Conservation (phyloP, 2,329 filamentous ascomycete genomes). For the Sarocladiaceae sp. region DNA sequence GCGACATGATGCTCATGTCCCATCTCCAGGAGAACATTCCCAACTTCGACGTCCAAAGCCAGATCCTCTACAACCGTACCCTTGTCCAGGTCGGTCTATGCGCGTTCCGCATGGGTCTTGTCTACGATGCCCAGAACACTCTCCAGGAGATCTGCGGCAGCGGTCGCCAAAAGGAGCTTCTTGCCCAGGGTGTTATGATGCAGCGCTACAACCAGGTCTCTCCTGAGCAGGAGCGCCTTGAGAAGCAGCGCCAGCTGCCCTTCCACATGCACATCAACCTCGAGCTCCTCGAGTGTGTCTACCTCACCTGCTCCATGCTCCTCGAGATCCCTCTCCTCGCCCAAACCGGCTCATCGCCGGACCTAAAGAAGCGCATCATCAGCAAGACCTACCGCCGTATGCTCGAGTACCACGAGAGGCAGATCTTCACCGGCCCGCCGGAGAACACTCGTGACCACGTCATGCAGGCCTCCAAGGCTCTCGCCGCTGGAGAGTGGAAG, state of each 20-base stretch:
- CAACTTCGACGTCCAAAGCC: slow-evolving; percentile 94
- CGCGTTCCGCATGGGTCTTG: slow-evolving; percentile 92
- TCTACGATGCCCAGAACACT: slow-evolving; percentile 97
- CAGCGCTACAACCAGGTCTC: slow-evolving; percentile 95
- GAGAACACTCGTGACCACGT: slow-evolving; percentile 99
- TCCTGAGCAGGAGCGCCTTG: slow-evolving; percentile 93
- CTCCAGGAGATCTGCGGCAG: slow-evolving; percentile 98
- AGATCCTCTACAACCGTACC: slow-evolving; percentile 98
- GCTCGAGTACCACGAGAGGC: slow-evolving; percentile 98
- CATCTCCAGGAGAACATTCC: slow-evolving; percentile 96
- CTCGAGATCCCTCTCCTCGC: slow-evolving; percentile 96
- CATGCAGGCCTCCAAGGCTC: slow-evolving; percentile 97
- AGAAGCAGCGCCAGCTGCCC: slow-evolving; percentile 94
- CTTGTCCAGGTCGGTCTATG: slow-evolving; percentile 97
- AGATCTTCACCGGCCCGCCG: slow-evolving; percentile 96
- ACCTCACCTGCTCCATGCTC: slow-evolving; percentile 98
- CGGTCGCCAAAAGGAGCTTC: slow-evolving; percentile 93
- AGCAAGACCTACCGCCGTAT: slow-evolving; percentile 99
- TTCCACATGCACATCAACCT: slow-evolving; percentile 99
- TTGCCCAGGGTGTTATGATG: slow-evolving; percentile 97
- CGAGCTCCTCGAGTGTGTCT: slow-evolving; percentile 95
- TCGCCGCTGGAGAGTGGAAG: slow-evolving; percentile 98
- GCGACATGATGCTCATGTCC: slow-evolving; percentile 99
- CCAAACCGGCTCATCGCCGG: slow-evolving; percentile 92
- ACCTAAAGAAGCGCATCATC: slow-evolving; percentile 95